phyloP scores from a whole-genome alignment of 2,329 filamentous ascomycete species.

The Penicillium verrucosum region DNA sequence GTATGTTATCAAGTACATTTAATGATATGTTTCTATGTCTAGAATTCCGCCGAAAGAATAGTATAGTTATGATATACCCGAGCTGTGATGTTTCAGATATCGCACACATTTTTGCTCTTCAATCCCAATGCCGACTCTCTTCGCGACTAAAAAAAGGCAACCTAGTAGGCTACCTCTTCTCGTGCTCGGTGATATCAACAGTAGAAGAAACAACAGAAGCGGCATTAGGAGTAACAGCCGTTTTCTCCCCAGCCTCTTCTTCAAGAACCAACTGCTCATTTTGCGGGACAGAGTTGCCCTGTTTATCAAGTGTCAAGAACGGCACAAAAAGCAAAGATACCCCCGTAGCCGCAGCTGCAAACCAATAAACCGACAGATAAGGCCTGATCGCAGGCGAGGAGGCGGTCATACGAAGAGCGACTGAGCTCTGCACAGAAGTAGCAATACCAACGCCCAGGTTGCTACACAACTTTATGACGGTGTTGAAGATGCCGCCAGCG shows the following conservation, averaged over 20 bases:
- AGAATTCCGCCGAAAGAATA: not conserved
- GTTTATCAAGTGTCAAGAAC: slow-evolving; percentile 30
- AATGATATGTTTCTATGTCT: not conserved
- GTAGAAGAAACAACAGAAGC: not conserved
- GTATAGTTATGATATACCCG: not conserved
- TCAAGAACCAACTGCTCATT: not conserved
- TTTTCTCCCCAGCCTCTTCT: slow-evolving; percentile 2
- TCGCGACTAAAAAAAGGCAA: not conserved
- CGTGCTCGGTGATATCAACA: not conserved
- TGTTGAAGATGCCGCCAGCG: slow-evolving; percentile 67
- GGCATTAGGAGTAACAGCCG: not conserved
- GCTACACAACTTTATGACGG: slow-evolving; percentile 58
- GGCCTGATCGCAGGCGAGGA: slow-evolving; percentile 23
- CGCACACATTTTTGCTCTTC: not conserved
- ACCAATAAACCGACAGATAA: slow-evolving; percentile 32
- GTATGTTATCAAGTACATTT: not conserved
- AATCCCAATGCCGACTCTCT: not conserved
- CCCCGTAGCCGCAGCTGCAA: slow-evolving; percentile 27
- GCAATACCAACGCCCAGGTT: slow-evolving; percentile 61
- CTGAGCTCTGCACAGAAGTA: slow-evolving; percentile 40
- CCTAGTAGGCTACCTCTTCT: not conserved
- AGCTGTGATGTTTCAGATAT: not conserved
- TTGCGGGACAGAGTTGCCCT: slow-evolving; percentile 17
- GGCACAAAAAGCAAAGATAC: slow-evolving; percentile 28
- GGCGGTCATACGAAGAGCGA: slow-evolving; percentile 17